Evolutionary conservation across 2,329 filamentous ascomycete species (phyloP).

Genomic region (Botryotinia globosa): DNA sequence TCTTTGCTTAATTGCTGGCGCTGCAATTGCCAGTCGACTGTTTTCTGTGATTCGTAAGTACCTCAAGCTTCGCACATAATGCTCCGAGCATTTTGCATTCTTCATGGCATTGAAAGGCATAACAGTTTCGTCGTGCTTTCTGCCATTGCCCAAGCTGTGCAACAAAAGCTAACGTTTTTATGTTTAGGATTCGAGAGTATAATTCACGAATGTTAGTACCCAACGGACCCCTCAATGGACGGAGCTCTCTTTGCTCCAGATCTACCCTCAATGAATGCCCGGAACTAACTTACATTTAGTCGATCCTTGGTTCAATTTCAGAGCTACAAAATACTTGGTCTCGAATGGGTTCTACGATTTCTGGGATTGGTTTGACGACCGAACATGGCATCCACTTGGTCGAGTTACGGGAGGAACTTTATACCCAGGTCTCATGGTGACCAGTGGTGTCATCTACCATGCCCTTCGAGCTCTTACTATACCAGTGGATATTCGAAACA

Average conservation of each 20-base stretch:
- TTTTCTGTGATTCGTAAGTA: constrained; percentile 96
- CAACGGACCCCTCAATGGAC: constrained; percentile 22
- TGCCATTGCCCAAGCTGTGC: constrained; percentile 1
- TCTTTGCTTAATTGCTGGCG: constrained; percentile 83
- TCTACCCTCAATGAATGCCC: constrained; percentile 31
- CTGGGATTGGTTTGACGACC: constrained; percentile 99
- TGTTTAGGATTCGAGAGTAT: constrained; percentile 90
- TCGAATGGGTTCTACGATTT: constrained; percentile 97
- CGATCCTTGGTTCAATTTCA: constrained; percentile 99
- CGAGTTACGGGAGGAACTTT: constrained; percentile 98
- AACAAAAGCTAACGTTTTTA: constrained; percentile 29
- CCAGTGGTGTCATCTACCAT: constrained; percentile 95
- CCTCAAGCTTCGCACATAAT: constrained; percentile 18
- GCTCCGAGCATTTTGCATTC: neutral
- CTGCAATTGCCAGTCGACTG: constrained; percentile 86
- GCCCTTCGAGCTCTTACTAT: constrained; percentile 82
- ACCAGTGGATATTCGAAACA: constrained; percentile 97
- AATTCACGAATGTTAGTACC: constrained; percentile 92
- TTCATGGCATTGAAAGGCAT: neutral
- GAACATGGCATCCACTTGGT: constrained; percentile 98
- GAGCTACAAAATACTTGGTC: constrained; percentile 96
- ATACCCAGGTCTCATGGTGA: constrained; percentile 98
- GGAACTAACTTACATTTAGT: constrained; percentile 55
- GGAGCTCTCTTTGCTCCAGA: constrained; percentile 22
- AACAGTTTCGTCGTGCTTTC: neutral